Base-by-base conservation (phyloP, 495 filamentous ascomycete species). In the Pyrenula massariospora region DNA sequence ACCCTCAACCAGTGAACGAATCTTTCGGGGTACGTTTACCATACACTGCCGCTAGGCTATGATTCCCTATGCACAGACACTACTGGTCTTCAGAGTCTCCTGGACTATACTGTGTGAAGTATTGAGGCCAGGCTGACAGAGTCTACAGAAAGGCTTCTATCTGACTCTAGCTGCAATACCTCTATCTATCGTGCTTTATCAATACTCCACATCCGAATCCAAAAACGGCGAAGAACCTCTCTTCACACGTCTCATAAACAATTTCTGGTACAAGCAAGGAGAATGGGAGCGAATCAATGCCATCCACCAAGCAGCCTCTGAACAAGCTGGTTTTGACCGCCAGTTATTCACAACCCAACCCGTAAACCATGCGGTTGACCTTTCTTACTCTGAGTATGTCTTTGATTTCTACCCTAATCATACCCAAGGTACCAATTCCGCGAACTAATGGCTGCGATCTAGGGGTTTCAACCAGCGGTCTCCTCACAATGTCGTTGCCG, bases 301-400 rank as follows among this genome's bases (percentile, higher is more conserved):
- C 23, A 63, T 85, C 56, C 87, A 85, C 64, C 84, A 81, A 3
- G 69, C 67, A 31, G 76, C 80, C 61, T 66, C 88, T 53, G 85
- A 89, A 73, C 83, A 84, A 70, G 87, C 86, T 21, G 87, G 80
- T 21, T 64, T 71, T 52, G 84, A 90, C 66, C 73, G 81, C 63
- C 79, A 83, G 61, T 65, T 91, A 62, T 87, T 88, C 62, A 68
- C 78, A 49, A 80, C 77, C 64, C 72, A 79, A 56, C 69, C 62
- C 25, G 69, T 69, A 54, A 70, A 63, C 31, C 68, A 71, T 58
- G 60, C 66, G 57, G 66, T 80, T 25, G 73, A 79, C 10, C 65
- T 90, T 72, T 79, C 66, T 65, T 83, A 82, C 64, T 82, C 80
- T 42, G 87, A 91, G 87, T 90, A 79, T 63, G 85, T 77, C 55